A percentile compares a stretch with the other conserved stretches of the same genome.
Conservation (phyloP, 495 filamentous ascomycete genomes). For the Lophiotrema nucula region DNA sequence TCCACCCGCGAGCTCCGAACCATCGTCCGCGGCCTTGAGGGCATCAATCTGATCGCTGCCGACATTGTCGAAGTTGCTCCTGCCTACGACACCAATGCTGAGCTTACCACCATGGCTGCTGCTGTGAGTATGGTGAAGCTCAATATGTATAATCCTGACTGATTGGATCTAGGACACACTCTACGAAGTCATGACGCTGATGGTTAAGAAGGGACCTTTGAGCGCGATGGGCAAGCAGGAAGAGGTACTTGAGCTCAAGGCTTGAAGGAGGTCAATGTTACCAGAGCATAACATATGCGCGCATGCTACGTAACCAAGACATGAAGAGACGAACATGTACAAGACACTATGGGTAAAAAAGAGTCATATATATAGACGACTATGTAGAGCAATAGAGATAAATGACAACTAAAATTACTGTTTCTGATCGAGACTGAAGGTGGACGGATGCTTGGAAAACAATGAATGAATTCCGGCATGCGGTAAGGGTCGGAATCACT, state of each 20-base stretch:
- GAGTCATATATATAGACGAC: too few species aligned
- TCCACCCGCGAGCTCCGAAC: conserved; percentile 73
- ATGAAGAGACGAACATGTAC: too few species aligned
- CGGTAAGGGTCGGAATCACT: too few species aligned
- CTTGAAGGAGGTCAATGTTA: conserved; percentile 2
- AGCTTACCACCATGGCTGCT: conserved; percentile 81
- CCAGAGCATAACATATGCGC: too few species aligned
- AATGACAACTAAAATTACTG: too few species aligned
- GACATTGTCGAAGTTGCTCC: conserved; percentile 88
- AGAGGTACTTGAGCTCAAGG: conserved; percentile 27
- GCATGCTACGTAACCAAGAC: too few species aligned
- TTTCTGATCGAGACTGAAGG: too few species aligned
- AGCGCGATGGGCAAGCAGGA: conserved; percentile 30
- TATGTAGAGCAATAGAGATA: too few species aligned
- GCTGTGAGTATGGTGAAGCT: conserved; percentile 46
- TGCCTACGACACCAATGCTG: conserved; percentile 78
- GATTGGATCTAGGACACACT: conserved; percentile 58
- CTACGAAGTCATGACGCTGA: conserved; percentile 77
- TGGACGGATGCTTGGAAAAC: too few species aligned
- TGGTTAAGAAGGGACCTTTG: conserved; percentile 64
- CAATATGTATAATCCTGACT: neutral
- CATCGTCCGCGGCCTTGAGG: conserved; percentile 70
- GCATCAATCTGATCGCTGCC: conserved; percentile 72
- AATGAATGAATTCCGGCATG: too few species aligned
- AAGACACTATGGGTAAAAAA: too few species aligned